These are phyloP conservation scores for Wallacemonas sp. DNA, from an alignment of 208 protist species.

Conservation along the genomic window DNA sequence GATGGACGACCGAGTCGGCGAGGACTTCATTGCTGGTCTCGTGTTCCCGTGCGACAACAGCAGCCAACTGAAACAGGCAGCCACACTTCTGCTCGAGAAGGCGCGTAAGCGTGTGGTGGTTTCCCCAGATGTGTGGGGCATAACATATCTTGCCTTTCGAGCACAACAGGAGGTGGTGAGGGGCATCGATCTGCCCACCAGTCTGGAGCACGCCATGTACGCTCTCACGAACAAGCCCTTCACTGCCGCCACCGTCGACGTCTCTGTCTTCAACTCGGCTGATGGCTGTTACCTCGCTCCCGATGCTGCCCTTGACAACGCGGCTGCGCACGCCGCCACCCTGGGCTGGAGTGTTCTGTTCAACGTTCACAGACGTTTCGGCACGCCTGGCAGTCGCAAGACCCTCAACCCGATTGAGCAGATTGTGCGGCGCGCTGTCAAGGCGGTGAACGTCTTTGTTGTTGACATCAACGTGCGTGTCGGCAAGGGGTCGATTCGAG, in stretches of 20 bases:
- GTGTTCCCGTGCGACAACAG: constrained; percentile 67
- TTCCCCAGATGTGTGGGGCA: constrained; percentile 80
- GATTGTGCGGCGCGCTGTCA: constrained; percentile 87
- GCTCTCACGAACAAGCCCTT: constrained; percentile 62
- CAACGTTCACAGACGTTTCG: constrained; percentile 84
- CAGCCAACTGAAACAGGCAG: constrained; percentile 40
- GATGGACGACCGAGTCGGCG: constrained; percentile 80
- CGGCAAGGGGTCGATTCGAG: constrained; percentile 83
- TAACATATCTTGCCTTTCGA: constrained; percentile 78
- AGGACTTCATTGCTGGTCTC: constrained; percentile 84
- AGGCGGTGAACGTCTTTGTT: constrained; percentile 90
- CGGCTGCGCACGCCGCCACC: constrained; percentile 50
- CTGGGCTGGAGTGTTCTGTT: constrained; percentile 80
- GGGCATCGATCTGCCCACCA: constrained; percentile 61
- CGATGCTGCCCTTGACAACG: constrained; percentile 12
- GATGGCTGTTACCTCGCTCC: constrained; percentile 30
- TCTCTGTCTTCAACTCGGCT: constrained; percentile 56
- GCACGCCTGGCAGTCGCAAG: constrained; percentile 82
- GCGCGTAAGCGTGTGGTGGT: constrained; percentile 61
- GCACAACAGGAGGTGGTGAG: constrained; percentile 82
- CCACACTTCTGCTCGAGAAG: constrained; percentile 51
- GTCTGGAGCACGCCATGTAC: constrained; percentile 83
- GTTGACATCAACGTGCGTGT: constrained; percentile 89
- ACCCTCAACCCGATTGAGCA: constrained; percentile 84
- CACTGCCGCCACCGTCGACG: constrained; percentile 35